phyloP scores from a whole-genome alignment of 768 basidiomycete genomes.

The Phlegmacium glaucopus region DNA sequence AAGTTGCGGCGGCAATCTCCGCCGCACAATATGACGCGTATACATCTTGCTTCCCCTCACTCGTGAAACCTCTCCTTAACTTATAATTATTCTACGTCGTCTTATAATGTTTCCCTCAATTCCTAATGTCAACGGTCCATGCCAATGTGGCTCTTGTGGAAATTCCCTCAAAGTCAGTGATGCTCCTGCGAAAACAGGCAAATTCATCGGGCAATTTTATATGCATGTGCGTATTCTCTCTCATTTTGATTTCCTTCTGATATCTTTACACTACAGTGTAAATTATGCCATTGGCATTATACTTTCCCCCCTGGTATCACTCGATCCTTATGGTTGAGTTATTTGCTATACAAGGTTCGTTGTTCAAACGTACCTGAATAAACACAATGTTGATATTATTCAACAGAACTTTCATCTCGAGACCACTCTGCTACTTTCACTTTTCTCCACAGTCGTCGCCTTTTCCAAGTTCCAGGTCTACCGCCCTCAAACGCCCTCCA shows the following conservation, averaged over 20 bases:
- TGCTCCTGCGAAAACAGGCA: constrained; percentile 6
- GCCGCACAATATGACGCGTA: background rate
- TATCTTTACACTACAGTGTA: background rate
- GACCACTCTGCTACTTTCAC: constrained; percentile 80
- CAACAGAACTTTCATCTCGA: constrained; percentile 66
- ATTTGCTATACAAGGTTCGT: constrained; percentile 65
- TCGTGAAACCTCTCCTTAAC: background rate
- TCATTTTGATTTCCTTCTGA: background rate
- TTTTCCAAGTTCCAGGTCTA: constrained; percentile 79
- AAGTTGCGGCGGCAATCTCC: background rate
- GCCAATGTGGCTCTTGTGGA: background rate
- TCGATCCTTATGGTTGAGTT: constrained; percentile 72
- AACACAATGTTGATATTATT: constrained; percentile 7
- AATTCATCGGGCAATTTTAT: constrained; percentile 2
- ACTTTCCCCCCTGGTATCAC: background rate
- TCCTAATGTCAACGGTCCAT: background rate
- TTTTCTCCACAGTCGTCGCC: constrained; percentile 63
- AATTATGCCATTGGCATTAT: background rate
- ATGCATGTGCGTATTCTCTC: background rate
- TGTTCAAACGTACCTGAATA: background rate
- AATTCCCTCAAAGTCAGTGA: background rate
- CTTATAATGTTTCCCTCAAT: background rate
- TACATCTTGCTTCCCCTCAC: background rate
- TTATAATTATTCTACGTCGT: background rate
- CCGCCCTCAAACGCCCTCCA: constrained; percentile 85